A percentile compares a stretch with the other conserved stretches of the same genome.
Conservation (phyloP, 352 stramenopile species). For the Achlya hypogyna region DNA sequence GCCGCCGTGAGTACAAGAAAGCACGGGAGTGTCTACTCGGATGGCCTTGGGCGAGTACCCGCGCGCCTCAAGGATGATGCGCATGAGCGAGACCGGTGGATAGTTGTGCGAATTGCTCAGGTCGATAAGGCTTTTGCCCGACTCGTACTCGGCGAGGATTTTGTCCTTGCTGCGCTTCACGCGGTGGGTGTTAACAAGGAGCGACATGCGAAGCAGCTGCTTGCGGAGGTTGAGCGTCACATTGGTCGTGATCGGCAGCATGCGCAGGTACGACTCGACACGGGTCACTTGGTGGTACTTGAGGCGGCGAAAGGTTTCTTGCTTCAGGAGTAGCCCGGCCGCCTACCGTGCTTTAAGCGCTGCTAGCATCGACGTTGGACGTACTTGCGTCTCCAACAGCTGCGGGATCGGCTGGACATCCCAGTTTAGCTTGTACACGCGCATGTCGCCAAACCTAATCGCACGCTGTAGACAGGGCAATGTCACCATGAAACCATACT, state of each 20-base stretch:
- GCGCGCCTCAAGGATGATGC: conserved; percentile 60
- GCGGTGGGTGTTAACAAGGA: conserved; percentile 80
- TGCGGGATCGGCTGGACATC: conserved; percentile 67
- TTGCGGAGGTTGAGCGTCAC: conserved; percentile 83
- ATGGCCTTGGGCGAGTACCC: conserved; percentile 51
- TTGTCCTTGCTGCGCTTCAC: conserved; percentile 45
- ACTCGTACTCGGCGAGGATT: conserved; percentile 64
- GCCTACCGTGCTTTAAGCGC: conserved; percentile 16
- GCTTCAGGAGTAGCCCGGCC: conserved; percentile 64
- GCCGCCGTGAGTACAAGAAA: too few species aligned
- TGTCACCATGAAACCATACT: background rate
- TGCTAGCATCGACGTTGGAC: background rate
- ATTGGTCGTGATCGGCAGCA: conserved; percentile 81
- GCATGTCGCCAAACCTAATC: conserved; percentile 1
- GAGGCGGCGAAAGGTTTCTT: conserved; percentile 73
- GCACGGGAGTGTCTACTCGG: conserved; percentile 35
- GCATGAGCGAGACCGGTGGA: conserved; percentile 73
- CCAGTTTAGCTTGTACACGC: conserved; percentile 41
- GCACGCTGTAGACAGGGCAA: background rate
- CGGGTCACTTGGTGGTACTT: conserved; percentile 72
- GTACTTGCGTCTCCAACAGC: conserved; percentile 58
- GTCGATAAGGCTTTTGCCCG: conserved; percentile 66
- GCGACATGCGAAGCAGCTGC: conserved; percentile 74
- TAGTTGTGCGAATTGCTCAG: conserved; percentile 70
- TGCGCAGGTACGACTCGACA: conserved; percentile 69